A percentile compares a stretch with the other conserved stretches of the same genome.
These are phyloP conservation scores for Yamagishiella unicocca DNA, from an alignment of 139 green algal genomes.

Conservation along the genomic window DNA sequence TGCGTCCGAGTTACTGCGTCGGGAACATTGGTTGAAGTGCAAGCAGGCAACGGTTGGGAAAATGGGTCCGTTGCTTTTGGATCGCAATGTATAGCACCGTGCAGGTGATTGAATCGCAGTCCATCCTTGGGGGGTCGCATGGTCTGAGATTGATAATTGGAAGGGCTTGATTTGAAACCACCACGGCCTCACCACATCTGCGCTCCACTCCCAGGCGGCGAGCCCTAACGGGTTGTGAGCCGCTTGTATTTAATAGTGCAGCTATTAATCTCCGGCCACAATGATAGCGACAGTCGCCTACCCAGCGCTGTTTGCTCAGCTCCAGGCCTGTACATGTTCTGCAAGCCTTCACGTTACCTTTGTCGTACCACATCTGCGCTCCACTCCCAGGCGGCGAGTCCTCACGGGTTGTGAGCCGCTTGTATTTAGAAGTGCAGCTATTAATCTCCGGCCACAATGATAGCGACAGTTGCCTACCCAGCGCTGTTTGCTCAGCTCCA, in stretches of 20 bases:
- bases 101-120: too few relatives aligned
- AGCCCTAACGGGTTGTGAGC: neutral
- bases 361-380: neutral
- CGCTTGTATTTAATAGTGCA: slow-evolving; percentile 16
- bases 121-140: too few relatives aligned
- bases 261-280: neutral
- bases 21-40: too few relatives aligned
- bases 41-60: too few relatives aligned
- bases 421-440: slow-evolving; percentile 16
- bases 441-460: neutral
- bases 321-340: slow-evolving; percentile 20
- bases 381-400: slow-evolving; percentile 34
- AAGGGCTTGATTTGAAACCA: too few relatives aligned
- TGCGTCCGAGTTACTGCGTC: too few relatives aligned
- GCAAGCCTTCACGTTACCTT: too few relatives aligned
- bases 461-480: neutral
- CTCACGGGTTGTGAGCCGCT: neutral
- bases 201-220: slow-evolving; percentile 28
- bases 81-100: too few relatives aligned
- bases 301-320: neutral
- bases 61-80: too few relatives aligned
- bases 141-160: too few relatives aligned
- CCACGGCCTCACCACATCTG: too few relatives aligned
- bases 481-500: slow-evolving; percentile 15
- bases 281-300: neutral